Percentiles rank a stretch among this genome's conserved stretches.
These are phyloP conservation scores for Tricholoma terreum DNA, from an alignment of 768 basidiomycete species.

Conservation along the genomic window DNA sequence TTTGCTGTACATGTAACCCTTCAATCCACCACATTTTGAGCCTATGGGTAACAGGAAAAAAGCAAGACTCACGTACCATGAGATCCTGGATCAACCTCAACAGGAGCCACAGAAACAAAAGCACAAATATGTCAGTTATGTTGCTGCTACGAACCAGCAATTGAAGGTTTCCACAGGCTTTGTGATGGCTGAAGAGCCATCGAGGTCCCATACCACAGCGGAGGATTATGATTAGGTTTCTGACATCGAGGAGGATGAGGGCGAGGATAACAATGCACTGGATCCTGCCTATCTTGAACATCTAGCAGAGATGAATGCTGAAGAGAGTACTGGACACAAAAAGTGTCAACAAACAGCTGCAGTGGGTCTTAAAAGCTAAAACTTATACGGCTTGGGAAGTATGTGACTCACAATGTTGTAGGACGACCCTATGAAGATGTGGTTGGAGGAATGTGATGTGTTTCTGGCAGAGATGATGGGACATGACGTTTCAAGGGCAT, in stretches of 20 bases:
- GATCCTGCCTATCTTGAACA: no score
- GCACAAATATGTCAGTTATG: background rate
- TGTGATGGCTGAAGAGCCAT: background rate
- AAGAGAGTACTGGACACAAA: background rate
- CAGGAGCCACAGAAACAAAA: no score
- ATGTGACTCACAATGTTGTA: no score
- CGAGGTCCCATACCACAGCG: no score
- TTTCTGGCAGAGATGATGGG: background rate
- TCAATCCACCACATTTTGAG: no score
- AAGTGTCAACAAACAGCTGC: background rate
- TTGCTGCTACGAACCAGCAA: background rate
- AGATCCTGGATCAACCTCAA: background rate
- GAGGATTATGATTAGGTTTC: no score
- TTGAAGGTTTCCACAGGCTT: conserved; percentile 1
- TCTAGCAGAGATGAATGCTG: background rate
- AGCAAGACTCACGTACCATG: background rate
- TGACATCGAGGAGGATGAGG: background rate
- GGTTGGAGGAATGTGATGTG: no score
- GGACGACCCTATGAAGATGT: no score
- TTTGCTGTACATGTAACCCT: no score
- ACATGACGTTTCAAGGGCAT: background rate
- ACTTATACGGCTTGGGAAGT: no score
- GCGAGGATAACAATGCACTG: background rate
- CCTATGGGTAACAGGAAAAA: background rate
- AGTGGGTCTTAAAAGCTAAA: no score